Evolutionary conservation across 2,329 filamentous ascomycete species (phyloP).

Genomic region (Aspergillus piperis): DNA sequence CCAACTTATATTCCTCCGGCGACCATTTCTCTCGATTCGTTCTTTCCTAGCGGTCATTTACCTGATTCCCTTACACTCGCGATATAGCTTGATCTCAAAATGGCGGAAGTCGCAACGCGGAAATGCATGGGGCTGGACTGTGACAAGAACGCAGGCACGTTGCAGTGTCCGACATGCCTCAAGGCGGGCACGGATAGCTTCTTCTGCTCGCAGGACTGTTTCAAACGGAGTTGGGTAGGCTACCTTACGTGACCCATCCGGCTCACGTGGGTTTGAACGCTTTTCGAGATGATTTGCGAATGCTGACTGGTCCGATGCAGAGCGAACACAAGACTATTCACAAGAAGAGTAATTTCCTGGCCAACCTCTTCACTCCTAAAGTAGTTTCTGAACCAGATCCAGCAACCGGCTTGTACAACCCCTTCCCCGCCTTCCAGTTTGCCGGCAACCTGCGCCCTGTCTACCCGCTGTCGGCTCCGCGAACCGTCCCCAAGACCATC

Average conservation of each 20-base stretch:
- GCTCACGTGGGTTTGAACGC: conserved; percentile 20
- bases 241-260: conserved; percentile 31
- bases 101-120: conserved; percentile 37
- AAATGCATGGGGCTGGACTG: conserved; percentile 80
- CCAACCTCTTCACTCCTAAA: conserved; percentile 73
- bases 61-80: neutral
- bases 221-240: conserved; percentile 96
- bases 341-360: conserved; percentile 77
- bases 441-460: conserved; percentile 81
- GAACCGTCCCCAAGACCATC: conserved; percentile 77
- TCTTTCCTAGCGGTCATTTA: neutral
- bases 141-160: conserved; percentile 76
- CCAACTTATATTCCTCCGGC: conserved; percentile 2
- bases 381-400: conserved; percentile 87
- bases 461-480: conserved; percentile 75
- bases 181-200: conserved; percentile 88
- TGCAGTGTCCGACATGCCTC: conserved; percentile 94
- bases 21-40: neutral
- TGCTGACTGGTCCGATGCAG: conserved; percentile 49
- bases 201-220: conserved; percentile 98
- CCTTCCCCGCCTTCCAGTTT: conserved; percentile 83
- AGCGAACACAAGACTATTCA: conserved; percentile 78
- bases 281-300: neutral
- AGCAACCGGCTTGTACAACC: conserved; percentile 88
- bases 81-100: conserved; percentile 13